phyloP scores from a whole-genome alignment of 2,329 filamentous ascomycete species.

The Cordyceps cateniannulata region DNA sequence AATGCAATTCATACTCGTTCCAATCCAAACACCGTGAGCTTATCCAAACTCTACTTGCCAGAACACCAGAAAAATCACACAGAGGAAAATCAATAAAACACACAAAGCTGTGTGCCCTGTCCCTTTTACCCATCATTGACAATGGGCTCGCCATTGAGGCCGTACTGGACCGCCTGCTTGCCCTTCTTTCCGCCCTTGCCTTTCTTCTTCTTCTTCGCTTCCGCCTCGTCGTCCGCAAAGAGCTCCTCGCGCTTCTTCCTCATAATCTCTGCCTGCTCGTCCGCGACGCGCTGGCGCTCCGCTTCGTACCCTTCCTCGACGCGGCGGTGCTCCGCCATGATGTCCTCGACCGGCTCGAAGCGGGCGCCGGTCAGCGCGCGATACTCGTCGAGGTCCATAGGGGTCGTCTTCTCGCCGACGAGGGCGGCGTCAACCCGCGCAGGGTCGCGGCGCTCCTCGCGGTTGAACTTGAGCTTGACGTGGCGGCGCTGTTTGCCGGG shows the following conservation, averaged over 20 bases:
- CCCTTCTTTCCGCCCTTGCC: slow-evolving; percentile 25
- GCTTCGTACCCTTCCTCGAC: slow-evolving; percentile 39
- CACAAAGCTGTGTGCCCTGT: too few species aligned
- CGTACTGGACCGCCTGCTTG: slow-evolving; percentile 28
- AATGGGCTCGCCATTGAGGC: slow-evolving; percentile 32
- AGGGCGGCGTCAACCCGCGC: slow-evolving; percentile 58
- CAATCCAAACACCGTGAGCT: background rate
- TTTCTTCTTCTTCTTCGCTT: slow-evolving; percentile 24
- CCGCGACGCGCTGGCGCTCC: slow-evolving; percentile 34
- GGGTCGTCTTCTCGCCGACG: slow-evolving; percentile 49
- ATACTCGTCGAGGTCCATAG: slow-evolving; percentile 57
- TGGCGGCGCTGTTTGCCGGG: slow-evolving; percentile 63
- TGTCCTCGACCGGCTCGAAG: slow-evolving; percentile 49
- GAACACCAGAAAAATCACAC: background rate
- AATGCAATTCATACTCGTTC: slow-evolving; percentile 2
- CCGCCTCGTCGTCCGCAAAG: slow-evolving; percentile 35
- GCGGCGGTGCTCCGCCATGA: slow-evolving; percentile 48
- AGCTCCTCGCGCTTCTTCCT: slow-evolving; percentile 43
- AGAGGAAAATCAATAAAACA: too few species aligned
- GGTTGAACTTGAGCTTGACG: slow-evolving; percentile 77
- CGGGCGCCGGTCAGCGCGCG: slow-evolving; percentile 45
- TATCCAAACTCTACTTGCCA: background rate
- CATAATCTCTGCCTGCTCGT: slow-evolving; percentile 42
- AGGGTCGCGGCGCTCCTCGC: slow-evolving; percentile 65
- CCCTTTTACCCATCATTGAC: slow-evolving; percentile 17